Evolutionary conservation across 495 filamentous ascomycete genomes (phyloP), one percentile per base, ranked within the genome.

Genomic region (Aspergillus avenaceus): DNA sequence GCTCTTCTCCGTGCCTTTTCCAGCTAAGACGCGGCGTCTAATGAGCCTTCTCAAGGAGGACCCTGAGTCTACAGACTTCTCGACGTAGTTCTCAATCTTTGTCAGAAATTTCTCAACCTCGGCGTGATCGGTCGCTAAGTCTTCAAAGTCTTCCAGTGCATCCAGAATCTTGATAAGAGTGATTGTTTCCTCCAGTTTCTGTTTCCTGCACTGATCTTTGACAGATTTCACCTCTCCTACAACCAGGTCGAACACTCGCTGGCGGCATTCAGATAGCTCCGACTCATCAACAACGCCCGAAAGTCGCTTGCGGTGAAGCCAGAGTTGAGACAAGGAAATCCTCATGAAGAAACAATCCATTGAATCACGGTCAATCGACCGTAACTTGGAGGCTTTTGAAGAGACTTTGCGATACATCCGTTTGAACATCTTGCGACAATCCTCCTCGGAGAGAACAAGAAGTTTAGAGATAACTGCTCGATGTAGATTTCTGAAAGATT

Each of bases 131-230:
- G 54, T 56, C 13, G 63, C 63, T 13, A 74, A 50, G 40, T 73
- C 72, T 45, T 76, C 71, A 34, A 76, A 74, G 40, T 73, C 73
- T 45, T 74, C 71, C 21, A 76, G 51, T 2, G 67, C 65, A 60
- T 74, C 70, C 31, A 74, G 63, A 11, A 62, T 72, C 52, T 72
- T 73, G 47, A 72, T 72, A 12, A 74, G 54, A 5, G 65, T 66
- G 19, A 73, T 66, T 7, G 69, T 71, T 27, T 68, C 68, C 48
- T 71, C 69, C 28, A 71, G 26, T 41, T 71, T 65, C 26, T 72
- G 65, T 54, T 72, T 72, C 45, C 61, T 63, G 64, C 64, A 74
- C 27, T 68, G 66, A 41, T 69, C 64, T 52, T 66, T 69, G 47
- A 72, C 64, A 1, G 62, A 59, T 27, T 72, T 69, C 53, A 76